Conservation (phyloP, 108 stramenopile species). For the Cyclostephanos tholiformis region DNA sequence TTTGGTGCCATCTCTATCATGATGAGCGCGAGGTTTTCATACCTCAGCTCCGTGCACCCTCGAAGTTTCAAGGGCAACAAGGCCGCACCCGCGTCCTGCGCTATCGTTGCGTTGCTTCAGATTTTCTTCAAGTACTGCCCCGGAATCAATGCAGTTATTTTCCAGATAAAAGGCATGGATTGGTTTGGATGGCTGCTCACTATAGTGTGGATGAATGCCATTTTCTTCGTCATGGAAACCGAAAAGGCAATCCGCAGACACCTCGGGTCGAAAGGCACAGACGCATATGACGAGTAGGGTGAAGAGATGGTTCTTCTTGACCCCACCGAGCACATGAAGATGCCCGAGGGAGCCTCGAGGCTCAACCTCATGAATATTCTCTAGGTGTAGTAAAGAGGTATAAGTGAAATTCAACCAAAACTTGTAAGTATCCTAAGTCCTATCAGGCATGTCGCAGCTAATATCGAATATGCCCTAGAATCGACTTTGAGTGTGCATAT, state of each 20-base stretch:
- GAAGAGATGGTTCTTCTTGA: slow-evolving; percentile 6
- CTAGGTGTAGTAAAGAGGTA: too few relatives aligned
- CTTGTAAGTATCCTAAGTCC: too few relatives aligned
- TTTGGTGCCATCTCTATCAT: slow-evolving; percentile 80
- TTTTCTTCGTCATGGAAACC: slow-evolving; percentile 72
- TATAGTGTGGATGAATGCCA: slow-evolving; percentile 50
- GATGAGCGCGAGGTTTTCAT: slow-evolving; percentile 73
- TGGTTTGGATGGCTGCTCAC: slow-evolving; percentile 66
- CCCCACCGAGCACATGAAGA: slow-evolving; percentile 27
- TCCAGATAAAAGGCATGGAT: slow-evolving; percentile 76
- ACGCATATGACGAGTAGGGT: slow-evolving; percentile 65
- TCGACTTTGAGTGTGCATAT: too few relatives aligned
- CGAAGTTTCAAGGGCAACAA: slow-evolving; percentile 67
- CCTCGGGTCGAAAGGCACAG: slow-evolving; percentile 62
- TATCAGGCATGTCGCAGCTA: too few relatives aligned
- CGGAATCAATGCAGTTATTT: slow-evolving; percentile 72
- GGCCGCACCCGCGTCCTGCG: slow-evolving; percentile 53
- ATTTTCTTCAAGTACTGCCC: slow-evolving; percentile 73
- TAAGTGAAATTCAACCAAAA: too few relatives aligned
- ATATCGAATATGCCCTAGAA: too few relatives aligned
- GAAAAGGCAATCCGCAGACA: slow-evolving; percentile 81
- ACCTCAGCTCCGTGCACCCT: slow-evolving; percentile 65
- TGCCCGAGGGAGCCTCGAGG: slow-evolving; percentile 72
- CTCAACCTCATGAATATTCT: slow-evolving; percentile 59
- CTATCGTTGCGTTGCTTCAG: slow-evolving; percentile 64